Conservation (phyloP, 2,329 filamentous ascomycete genomes). For the Aspergillus sp. region DNA sequence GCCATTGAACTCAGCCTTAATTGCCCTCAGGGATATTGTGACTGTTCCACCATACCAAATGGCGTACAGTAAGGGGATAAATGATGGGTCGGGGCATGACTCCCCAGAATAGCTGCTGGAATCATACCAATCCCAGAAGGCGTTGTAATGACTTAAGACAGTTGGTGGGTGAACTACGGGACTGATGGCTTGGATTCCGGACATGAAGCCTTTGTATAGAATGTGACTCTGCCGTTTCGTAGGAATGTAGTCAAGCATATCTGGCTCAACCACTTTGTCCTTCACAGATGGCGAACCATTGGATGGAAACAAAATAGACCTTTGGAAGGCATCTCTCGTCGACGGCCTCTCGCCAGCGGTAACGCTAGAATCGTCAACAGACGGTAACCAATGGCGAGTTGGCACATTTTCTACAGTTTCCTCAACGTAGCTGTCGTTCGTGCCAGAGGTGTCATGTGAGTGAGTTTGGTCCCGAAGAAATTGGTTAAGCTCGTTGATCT, state of each 20-base stretch:
- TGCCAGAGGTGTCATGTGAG: slow-evolving; percentile 29
- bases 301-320: slow-evolving; percentile 38
- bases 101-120: slow-evolving; percentile 36
- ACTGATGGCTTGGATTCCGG: slow-evolving; percentile 47
- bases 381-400: slow-evolving; percentile 22
- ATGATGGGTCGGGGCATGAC: slow-evolving; percentile 40
- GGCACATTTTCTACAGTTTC: slow-evolving; percentile 18
- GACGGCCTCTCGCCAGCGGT: slow-evolving; percentile 16
- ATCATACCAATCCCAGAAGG: slow-evolving; percentile 50
- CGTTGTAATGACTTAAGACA: slow-evolving; percentile 41
- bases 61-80: slow-evolving; percentile 47
- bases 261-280: slow-evolving; percentile 35
- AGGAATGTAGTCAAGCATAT: slow-evolving; percentile 44
- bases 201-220: slow-evolving; percentile 49
- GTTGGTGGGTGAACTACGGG: slow-evolving; percentile 47
- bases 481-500: slow-evolving; percentile 48
- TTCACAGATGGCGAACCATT: slow-evolving; percentile 36
- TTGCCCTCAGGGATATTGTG: slow-evolving; percentile 43
- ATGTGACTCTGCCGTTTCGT: slow-evolving; percentile 48
- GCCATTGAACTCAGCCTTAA: slow-evolving; percentile 41
- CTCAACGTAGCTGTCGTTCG: slow-evolving; percentile 24
- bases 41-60: slow-evolving; percentile 52
- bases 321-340: slow-evolving; percentile 33
- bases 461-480: slow-evolving; percentile 43
- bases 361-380: slow-evolving; percentile 16